These are phyloP conservation scores for Aspergillus haitiensis DNA, from an alignment of 495 filamentous ascomycete genomes.

Conservation along the genomic window DNA sequence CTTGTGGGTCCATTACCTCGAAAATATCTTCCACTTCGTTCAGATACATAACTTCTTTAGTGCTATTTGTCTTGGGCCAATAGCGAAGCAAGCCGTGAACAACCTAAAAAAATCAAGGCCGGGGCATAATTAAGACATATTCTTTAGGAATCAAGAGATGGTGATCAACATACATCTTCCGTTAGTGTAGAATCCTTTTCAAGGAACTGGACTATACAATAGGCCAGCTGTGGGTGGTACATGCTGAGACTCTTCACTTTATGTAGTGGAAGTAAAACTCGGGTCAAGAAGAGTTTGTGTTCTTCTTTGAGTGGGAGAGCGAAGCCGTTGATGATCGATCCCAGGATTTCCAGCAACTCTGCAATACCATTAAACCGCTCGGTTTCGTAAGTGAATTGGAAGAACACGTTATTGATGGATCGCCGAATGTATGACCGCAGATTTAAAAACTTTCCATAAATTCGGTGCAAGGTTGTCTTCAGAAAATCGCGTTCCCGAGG, in stretches of 20 bases:
- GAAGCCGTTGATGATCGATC: slow-evolving; percentile 99
- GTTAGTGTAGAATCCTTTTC: slow-evolving; percentile 97
- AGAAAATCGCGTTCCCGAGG: slow-evolving; percentile 95
- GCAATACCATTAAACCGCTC: slow-evolving; percentile 98
- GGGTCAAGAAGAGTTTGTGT: slow-evolving; percentile 95
- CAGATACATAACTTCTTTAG: slow-evolving; percentile 99
- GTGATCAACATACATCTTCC: slow-evolving; percentile 70
- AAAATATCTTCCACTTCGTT: slow-evolving; percentile 99
- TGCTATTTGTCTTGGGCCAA: slow-evolving; percentile 99
- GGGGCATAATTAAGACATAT: slow-evolving; percentile 7
- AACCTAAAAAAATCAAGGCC: slow-evolving; percentile 56
- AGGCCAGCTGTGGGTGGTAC: slow-evolving; percentile 98
- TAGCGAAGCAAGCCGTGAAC: slow-evolving; percentile 93
- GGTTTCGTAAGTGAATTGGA: slow-evolving; percentile 99
- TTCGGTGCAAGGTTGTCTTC: slow-evolving; percentile 96
- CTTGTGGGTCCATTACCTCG: slow-evolving; percentile 98
- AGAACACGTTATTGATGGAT: slow-evolving; percentile 99
- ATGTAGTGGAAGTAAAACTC: slow-evolving; percentile 89
- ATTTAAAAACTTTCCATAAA: slow-evolving; percentile 99
- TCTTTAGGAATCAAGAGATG: background rate
- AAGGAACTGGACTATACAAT: slow-evolving; percentile 98
- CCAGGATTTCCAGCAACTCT: slow-evolving; percentile 92
- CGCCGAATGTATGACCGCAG: slow-evolving; percentile 94
- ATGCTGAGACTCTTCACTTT: slow-evolving; percentile 99
- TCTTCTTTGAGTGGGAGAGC: slow-evolving; percentile 97